Evolutionary conservation across 768 basidiomycete species (phyloP).

Genomic region (Lepiota brunneoincarnata): DNA sequence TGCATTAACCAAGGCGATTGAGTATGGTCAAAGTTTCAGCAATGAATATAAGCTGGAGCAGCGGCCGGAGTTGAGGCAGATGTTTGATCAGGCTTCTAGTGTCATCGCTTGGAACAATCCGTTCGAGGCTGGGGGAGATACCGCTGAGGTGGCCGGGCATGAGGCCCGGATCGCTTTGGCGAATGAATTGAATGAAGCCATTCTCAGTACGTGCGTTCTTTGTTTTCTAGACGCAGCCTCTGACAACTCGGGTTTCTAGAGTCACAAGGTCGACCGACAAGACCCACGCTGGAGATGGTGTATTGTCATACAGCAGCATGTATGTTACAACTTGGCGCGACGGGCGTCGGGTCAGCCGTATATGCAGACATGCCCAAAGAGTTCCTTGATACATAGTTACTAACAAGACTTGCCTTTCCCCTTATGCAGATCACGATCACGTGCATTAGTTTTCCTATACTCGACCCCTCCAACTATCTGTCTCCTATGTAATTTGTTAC

Average conservation of each 20-base stretch:
- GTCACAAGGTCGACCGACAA: slow-evolving; percentile 72
- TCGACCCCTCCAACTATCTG: too few relatives aligned
- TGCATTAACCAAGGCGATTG: slow-evolving; percentile 62
- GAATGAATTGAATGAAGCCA: slow-evolving; percentile 77
- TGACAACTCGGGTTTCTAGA: slow-evolving; percentile 37
- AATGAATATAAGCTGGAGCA: slow-evolving; percentile 64
- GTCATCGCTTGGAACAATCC: slow-evolving; percentile 82
- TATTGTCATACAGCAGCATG: slow-evolving; percentile 74
- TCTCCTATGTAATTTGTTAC: too few relatives aligned
- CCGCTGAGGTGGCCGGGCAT: slow-evolving; percentile 66
- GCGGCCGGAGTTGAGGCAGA: slow-evolving; percentile 59
- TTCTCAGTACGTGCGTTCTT: slow-evolving; percentile 58
- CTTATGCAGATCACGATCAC: background rate
- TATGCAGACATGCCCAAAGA: slow-evolving; percentile 80
- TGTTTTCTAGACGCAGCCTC: background rate
- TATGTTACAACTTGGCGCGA: slow-evolving; percentile 66
- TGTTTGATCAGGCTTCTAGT: slow-evolving; percentile 74
- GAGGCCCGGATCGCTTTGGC: slow-evolving; percentile 64
- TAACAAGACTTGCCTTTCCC: background rate
- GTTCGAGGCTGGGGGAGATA: slow-evolving; percentile 58
- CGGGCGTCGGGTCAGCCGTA: slow-evolving; percentile 74
- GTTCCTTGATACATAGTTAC: slow-evolving; percentile 45
- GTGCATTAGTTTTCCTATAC: too few relatives aligned
- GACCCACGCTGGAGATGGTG: slow-evolving; percentile 70
- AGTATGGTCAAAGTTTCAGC: slow-evolving; percentile 72